Percentiles rank a stretch among this genome's conserved stretches.
Conservation (phyloP, 2,329 filamentous ascomycete species). For the Orbilia ellipsospora region DNA sequence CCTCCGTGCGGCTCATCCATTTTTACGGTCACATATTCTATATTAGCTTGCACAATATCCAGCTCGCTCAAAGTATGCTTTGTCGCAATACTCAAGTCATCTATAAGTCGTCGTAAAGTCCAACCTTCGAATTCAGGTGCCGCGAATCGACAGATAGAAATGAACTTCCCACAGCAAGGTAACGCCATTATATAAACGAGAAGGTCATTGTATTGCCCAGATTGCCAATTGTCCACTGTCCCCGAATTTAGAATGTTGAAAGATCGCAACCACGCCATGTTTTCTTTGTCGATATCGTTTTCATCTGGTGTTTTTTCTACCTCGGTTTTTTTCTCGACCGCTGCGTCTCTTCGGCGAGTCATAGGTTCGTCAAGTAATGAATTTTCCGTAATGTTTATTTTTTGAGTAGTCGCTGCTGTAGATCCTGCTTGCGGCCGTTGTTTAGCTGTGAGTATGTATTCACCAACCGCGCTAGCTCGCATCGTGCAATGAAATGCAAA, state of each 20-base stretch:
- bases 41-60: too few relatives aligned
- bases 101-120: not conserved
- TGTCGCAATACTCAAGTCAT: not conserved
- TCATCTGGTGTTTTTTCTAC: too few relatives aligned
- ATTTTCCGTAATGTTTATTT: not conserved
- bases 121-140: not conserved
- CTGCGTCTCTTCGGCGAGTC: not conserved
- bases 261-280: too few relatives aligned
- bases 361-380: not conserved
- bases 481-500: too few relatives aligned
- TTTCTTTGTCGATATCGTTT: too few relatives aligned
- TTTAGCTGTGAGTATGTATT: not conserved
- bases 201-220: too few relatives aligned
- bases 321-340: too few relatives aligned
- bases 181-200: not conserved
- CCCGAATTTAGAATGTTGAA: too few relatives aligned
- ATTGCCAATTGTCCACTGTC: too few relatives aligned
- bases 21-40: too few relatives aligned
- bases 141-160: not conserved
- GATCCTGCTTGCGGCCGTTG: not conserved
- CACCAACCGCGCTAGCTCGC: not conserved
- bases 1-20: too few relatives aligned
- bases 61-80: too few relatives aligned
- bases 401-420: not conserved
- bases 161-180: not conserved